Base-by-base conservation (phyloP, 805 yeast species). In the Teunomyces atbi region DNA sequence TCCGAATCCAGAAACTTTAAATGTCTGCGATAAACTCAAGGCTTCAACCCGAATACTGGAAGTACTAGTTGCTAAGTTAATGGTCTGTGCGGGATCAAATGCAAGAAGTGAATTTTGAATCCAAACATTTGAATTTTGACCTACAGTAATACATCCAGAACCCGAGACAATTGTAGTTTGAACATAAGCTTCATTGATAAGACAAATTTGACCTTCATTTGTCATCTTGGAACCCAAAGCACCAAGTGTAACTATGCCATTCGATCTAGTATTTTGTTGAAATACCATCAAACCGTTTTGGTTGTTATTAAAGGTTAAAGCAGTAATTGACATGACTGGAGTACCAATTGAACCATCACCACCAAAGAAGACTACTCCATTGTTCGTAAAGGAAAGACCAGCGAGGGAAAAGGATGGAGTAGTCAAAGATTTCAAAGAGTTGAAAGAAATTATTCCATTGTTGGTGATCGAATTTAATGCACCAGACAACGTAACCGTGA, bases 111-210 rank as follows among this genome's bases (percentile, higher is more conserved):
- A 36, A 18, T 29, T 40, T 8, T 19, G 27, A 16, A 32, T 19
- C 30, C 26, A 42, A 20, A 45, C 46, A 36, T 46, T 47, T 11
- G 52, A 44, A 32, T 46, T 45, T 3, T 10, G 45, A n/a, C 54
- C 47, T 8, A 51, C 45, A 42, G 48, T 52, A 30, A 58, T 42
- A 51, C 64, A 59, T n/a, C 64, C 64, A 36, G 38, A 15, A 12
- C 60, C 60, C 2, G 7, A 18, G 28, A 60, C 45, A n/a, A 36
- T 19, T n/a, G 57, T 45, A 6, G 49, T 45, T 46, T 55, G 58
- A 11, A 32, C n/a, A 44, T 49, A 59, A 11, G 29, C 44, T 43
- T 42, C 45, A 19, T 51, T 52, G 36, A 43, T 33, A 36, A 56
- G 43, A 45, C 60, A 56, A 32, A 56, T 52, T n/a, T 45, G 51